phyloP scores from a whole-genome alignment of 306 rosid species.

The Acacia confusa region DNA sequence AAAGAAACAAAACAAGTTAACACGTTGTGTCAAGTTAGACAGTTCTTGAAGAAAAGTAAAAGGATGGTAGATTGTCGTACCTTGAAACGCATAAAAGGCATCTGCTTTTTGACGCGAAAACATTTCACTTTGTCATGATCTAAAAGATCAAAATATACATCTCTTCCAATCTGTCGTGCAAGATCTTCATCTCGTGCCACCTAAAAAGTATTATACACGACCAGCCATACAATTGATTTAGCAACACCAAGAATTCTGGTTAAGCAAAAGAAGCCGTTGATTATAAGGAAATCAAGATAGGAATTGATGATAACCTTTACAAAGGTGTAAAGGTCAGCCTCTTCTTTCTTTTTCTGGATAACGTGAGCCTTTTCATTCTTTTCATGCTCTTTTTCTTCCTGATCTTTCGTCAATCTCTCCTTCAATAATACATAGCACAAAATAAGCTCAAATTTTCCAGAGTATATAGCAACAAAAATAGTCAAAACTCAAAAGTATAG shows the following conservation, averaged over 20 bases:
- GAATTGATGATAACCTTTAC: constrained; percentile 56
- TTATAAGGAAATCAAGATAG: constrained; percentile 13
- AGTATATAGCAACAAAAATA: constrained; percentile 15
- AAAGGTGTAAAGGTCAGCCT: constrained; percentile 46
- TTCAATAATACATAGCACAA: constrained; percentile 33
- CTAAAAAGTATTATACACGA: constrained; percentile 16
- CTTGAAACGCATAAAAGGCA: background rate
- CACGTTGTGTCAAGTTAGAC: background rate
- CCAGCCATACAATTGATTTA: constrained; percentile 11
- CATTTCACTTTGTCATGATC: background rate
- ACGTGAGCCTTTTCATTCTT: constrained; percentile 21
- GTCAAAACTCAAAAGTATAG: background rate
- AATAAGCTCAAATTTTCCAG: constrained; percentile 21
- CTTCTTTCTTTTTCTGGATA: constrained; percentile 27
- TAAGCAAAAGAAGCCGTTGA: background rate
- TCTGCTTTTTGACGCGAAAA: background rate
- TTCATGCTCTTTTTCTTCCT: constrained; percentile 82
- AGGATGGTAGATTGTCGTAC: background rate
- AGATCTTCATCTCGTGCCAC: background rate
- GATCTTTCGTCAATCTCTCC: constrained; percentile 86
- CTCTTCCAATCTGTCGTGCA: background rate
- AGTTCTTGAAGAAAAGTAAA: constrained; percentile 11
- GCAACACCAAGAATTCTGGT: constrained; percentile 7
- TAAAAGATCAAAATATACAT: background rate
- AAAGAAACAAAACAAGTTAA: background rate